phyloP scores from a whole-genome alignment of 1,139 yeast genomes.

The Eremothecium sinecaudum region DNA sequence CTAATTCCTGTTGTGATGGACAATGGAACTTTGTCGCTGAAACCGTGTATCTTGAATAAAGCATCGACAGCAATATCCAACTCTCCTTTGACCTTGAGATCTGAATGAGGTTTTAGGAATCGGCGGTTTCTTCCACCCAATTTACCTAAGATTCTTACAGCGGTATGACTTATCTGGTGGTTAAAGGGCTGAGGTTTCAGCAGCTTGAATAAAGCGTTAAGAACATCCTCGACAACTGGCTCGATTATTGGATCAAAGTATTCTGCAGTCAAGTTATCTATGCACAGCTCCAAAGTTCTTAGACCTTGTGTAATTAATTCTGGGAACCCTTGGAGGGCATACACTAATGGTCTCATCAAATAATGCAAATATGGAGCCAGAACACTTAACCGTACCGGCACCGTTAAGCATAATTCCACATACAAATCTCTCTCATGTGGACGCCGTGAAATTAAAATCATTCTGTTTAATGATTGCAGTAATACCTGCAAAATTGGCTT shows the following conservation, averaged over 20 bases:
- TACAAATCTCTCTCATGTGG: conserved; percentile 89
- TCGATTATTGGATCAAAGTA: conserved; percentile 95
- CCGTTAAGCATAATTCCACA: conserved; percentile 89
- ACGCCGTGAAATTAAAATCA: conserved; percentile 73
- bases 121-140: conserved; percentile 92
- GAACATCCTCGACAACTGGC: conserved; percentile 88
- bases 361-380: conserved; percentile 86
- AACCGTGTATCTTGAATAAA: conserved; percentile 60
- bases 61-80: conserved; percentile 64
- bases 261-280: conserved; percentile 90
- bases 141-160: conserved; percentile 86
- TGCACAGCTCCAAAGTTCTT: conserved; percentile 90
- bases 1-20: conserved; percentile 76
- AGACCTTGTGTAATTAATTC: conserved; percentile 91
- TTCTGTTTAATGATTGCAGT: conserved; percentile 73
- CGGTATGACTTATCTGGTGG: conserved; percentile 86
- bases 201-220: conserved; percentile 89
- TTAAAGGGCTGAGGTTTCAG: conserved; percentile 86
- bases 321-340: conserved; percentile 82
- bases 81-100: conserved; percentile 47
- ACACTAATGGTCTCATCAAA: conserved; percentile 81
- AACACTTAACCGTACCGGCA: conserved; percentile 87
- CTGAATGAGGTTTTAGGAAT: conserved; percentile 65
- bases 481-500: conserved; percentile 82
- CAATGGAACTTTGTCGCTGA: conserved; percentile 52